Evolutionary conservation across 129 eudicot species (phyloP).

Genomic region (Lactuca saligna): DNA sequence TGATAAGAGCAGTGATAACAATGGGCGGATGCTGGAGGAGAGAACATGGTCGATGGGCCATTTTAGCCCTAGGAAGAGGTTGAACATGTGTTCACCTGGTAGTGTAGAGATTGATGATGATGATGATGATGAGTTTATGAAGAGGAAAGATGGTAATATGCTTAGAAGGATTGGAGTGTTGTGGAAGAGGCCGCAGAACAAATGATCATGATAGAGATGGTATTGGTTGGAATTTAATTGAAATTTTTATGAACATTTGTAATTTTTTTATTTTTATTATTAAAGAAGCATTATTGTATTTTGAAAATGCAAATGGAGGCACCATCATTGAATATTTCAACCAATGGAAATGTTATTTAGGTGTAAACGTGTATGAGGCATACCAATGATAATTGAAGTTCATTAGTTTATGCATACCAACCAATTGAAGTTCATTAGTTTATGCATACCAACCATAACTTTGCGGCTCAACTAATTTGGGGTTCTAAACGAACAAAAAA

Average conservation of each 20-base stretch:
- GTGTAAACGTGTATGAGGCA: too few relatives aligned
- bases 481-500: too few relatives aligned
- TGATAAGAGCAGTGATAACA: conserved; percentile 38
- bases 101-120: conserved; percentile 32
- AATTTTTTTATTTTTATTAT: background rate
- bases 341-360: too few relatives aligned
- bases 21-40: conserved; percentile 47
- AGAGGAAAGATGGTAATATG: conserved; percentile 80
- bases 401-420: too few relatives aligned
- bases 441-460: too few relatives aligned
- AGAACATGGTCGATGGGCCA: conserved; percentile 73
- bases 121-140: conserved; percentile 53
- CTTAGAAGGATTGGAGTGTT: conserved; percentile 75
- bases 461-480: too few relatives aligned
- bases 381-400: too few relatives aligned
- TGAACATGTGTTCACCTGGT: conserved; percentile 47
- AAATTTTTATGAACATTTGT: background rate
- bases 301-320: too few relatives aligned
- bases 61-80: conserved; percentile 48
- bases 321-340: too few relatives aligned
- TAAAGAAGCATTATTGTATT: background rate
- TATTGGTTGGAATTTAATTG: background rate
- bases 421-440: too few relatives aligned
- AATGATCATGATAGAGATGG: conserved; percentile 15
- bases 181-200: conserved; percentile 90